Percentiles rank a stretch among this genome's conserved stretches.
phyloP scores from a whole-genome alignment of 768 basidiomycete species.

The Boletus reticulatus region DNA sequence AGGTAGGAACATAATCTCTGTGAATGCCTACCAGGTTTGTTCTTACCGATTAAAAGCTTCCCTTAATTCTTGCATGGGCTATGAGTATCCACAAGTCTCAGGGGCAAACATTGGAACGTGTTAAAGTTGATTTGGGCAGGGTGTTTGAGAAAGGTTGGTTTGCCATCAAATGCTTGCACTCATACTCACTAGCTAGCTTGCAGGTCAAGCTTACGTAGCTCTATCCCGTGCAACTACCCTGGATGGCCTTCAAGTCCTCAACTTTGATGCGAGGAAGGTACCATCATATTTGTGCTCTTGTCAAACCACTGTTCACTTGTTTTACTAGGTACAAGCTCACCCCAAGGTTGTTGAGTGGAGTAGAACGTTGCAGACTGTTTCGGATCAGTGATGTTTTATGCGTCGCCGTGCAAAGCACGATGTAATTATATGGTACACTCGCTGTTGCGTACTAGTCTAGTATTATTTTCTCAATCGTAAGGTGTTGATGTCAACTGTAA shows the following conservation, averaged over 20 bases:
- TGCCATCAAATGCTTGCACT: not conserved
- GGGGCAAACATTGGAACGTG: constrained; percentile 92
- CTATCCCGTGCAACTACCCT: constrained; percentile 86
- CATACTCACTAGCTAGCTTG: not conserved
- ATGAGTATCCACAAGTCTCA: constrained; percentile 99
- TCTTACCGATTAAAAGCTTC: constrained; percentile 50
- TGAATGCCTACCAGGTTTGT: not conserved
- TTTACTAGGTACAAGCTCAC: constrained; percentile 61
- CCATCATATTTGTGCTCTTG: not conserved
- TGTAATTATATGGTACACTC: not conserved
- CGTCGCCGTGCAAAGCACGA: not conserved
- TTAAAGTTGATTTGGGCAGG: constrained; percentile 89
- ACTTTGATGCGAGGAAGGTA: constrained; percentile 76
- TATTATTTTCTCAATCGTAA: too few relatives aligned
- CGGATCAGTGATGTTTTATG: constrained; percentile 8
- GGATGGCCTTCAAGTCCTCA: constrained; percentile 80
- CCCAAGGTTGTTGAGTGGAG: constrained; percentile 74
- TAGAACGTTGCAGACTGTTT: constrained; percentile 57
- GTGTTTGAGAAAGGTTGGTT: constrained; percentile 86
- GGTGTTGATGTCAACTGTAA: too few relatives aligned
- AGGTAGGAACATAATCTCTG: constrained; percentile 48
- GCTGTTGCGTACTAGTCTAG: not conserved
- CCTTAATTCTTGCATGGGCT: constrained; percentile 91
- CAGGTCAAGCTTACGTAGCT: constrained; percentile 90
- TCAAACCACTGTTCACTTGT: constrained; percentile 2